Percentiles rank a stretch among this genome's conserved stretches.
Conservation (phyloP, 306 rosid species). For the Citrullus mucosospermus region DNA sequence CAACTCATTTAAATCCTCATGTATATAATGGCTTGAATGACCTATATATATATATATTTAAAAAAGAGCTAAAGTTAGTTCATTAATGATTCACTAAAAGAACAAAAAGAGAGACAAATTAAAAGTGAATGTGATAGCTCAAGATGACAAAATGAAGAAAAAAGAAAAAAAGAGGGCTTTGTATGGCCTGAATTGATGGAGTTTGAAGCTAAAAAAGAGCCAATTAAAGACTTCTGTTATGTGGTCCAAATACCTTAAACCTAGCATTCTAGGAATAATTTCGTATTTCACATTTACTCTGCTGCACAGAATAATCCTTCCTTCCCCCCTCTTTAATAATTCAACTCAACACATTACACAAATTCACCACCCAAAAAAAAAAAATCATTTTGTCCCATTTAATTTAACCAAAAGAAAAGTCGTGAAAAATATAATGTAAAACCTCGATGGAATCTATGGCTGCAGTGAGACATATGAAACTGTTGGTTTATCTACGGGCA, state of each 20-base stretch:
- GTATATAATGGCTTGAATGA: neutral
- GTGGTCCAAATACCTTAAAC: neutral
- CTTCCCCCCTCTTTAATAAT: neutral
- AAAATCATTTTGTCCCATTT: too few species aligned
- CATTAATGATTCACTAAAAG: neutral
- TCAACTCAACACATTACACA: neutral
- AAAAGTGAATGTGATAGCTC: neutral
- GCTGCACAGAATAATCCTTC: neutral
- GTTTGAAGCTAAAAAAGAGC: neutral
- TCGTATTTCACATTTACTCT: neutral
- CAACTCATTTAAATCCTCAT: neutral
- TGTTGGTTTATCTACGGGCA: conserved; percentile 8
- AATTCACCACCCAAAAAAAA: neutral
- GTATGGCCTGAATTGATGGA: neutral
- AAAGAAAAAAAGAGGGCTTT: neutral
- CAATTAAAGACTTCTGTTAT: neutral
- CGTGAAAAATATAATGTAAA: neutral
- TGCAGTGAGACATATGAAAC: neutral
- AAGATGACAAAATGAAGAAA: neutral
- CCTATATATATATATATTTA: too few species aligned
- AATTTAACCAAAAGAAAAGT: neutral
- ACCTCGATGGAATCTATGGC: conserved; percentile 5
- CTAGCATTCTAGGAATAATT: conserved; percentile 1
- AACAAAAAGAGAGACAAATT: neutral
- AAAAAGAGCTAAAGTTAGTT: neutral